Conservation (phyloP, 306 rosid genomes). For the Cucumis cinereus region DNA sequence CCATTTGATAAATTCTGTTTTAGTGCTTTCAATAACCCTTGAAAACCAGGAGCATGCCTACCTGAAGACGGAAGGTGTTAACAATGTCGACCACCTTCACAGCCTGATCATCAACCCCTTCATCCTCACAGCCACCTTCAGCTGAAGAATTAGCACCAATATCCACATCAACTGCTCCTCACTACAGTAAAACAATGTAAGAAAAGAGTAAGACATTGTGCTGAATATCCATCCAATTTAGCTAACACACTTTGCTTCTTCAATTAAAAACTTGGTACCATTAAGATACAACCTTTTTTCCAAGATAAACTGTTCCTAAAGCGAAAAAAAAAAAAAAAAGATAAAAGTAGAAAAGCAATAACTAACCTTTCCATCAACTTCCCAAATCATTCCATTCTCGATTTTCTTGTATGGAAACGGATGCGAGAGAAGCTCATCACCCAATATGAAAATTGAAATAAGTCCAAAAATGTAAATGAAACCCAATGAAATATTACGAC, state of each 20-base stretch:
- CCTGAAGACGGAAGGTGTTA: constrained; percentile 71
- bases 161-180: constrained; percentile 72
- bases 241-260: not conserved
- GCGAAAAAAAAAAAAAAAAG: not conserved
- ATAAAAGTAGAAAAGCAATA: not conserved
- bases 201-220: not conserved
- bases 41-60: constrained; percentile 16
- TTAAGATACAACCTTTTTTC: not conserved
- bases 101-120: constrained; percentile 73
- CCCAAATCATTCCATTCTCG: constrained; percentile 63
- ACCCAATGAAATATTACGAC: too few species aligned
- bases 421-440: constrained; percentile 87
- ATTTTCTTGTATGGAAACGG: constrained; percentile 56
- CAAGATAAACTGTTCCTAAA: not conserved
- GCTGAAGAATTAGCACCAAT: constrained; percentile 98
- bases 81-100: constrained; percentile 59
- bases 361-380: constrained; percentile 71
- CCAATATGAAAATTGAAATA: constrained; percentile 12
- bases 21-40: not conserved
- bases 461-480: not conserved
- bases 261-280: too few species aligned
- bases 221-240: not conserved
- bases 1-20: not conserved
- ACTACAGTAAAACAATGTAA: constrained; percentile 21
- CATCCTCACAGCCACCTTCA: constrained; percentile 59